Percentiles rank a stretch among this genome's conserved stretches.
phyloP scores from a whole-genome alignment of 768 basidiomycete genomes.

The Naganishia vaughanmartiniae region DNA sequence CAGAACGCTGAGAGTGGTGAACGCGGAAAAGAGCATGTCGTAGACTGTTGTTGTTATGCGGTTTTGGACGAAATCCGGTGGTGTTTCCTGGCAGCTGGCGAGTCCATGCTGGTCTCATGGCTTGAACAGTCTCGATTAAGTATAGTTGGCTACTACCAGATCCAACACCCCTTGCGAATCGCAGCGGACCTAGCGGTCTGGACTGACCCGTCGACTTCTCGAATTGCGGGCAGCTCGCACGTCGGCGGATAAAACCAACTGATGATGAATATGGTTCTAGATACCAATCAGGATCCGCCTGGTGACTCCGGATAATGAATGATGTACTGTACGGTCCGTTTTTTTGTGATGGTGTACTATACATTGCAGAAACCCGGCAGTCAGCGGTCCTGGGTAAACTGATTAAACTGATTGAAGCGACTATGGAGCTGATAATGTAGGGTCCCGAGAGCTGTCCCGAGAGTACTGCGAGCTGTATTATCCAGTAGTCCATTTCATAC shows the following conservation, averaged over 20 bases:
- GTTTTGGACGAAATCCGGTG: not conserved
- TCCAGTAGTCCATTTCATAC: no score
- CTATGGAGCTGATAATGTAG: no score
- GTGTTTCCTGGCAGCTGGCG: not conserved
- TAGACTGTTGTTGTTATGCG: not conserved
- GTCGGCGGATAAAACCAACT: not conserved
- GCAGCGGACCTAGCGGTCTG: not conserved
- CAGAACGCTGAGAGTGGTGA: not conserved
- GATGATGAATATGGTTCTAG: not conserved
- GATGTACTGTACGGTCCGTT: no score
- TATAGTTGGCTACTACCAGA: not conserved
- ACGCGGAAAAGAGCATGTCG: conserved; percentile 4
- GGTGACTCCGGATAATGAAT: no score
- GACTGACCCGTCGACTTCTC: not conserved
- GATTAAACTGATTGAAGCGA: no score
- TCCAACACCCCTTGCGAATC: not conserved
- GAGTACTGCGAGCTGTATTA: no score
- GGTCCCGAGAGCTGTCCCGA: no score
- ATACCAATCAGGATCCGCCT: no score
- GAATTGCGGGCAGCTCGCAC: not conserved
- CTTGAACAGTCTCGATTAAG: not conserved
- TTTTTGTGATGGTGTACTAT: no score
- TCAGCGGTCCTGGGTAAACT: no score
- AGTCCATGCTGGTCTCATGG: not conserved
- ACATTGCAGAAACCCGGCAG: no score